Evolutionary conservation across 257 asterid genomes (phyloP).

Genomic region (Striga asiatica): DNA sequence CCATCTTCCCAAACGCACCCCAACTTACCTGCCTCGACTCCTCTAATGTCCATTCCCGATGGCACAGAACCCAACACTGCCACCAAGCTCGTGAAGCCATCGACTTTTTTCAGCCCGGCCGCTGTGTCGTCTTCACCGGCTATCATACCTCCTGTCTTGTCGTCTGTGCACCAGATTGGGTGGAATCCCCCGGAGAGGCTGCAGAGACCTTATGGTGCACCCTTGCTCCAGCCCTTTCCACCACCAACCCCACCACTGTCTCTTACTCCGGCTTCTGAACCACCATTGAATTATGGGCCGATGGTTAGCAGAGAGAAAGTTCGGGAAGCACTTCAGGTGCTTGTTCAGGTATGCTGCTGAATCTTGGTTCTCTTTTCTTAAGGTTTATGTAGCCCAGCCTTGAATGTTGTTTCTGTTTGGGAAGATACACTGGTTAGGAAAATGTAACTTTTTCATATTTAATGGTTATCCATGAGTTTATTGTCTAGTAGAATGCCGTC

Average conservation of each 20-base stretch:
- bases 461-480: too few relatives aligned
- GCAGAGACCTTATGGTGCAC: conserved; percentile 64
- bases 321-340: conserved; percentile 58
- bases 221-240: conserved; percentile 80
- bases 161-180: conserved; percentile 57
- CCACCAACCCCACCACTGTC: conserved; percentile 79
- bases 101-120: conserved; percentile 48
- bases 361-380: too few relatives aligned
- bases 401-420: too few relatives aligned
- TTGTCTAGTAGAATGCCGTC: too few relatives aligned
- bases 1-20: conserved; percentile 26
- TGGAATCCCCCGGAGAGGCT: conserved; percentile 39
- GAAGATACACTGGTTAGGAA: too few relatives aligned
- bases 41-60: conserved; percentile 39
- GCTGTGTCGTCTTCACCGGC: conserved; percentile 39
- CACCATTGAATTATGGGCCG: conserved; percentile 34
- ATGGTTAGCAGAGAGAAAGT: conserved; percentile 55
- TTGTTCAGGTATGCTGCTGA: conserved; percentile 76
- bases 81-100: conserved; percentile 55
- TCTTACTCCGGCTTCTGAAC: conserved; percentile 44
- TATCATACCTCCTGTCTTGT: conserved; percentile 40
- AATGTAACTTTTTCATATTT: too few relatives aligned
- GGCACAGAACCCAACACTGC: conserved; percentile 28
- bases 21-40: conserved; percentile 32
- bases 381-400: too few relatives aligned